These are phyloP conservation scores for Lasiosphaeris hirsuta DNA, from an alignment of 495 filamentous ascomycete genomes.

Conservation along the genomic window DNA sequence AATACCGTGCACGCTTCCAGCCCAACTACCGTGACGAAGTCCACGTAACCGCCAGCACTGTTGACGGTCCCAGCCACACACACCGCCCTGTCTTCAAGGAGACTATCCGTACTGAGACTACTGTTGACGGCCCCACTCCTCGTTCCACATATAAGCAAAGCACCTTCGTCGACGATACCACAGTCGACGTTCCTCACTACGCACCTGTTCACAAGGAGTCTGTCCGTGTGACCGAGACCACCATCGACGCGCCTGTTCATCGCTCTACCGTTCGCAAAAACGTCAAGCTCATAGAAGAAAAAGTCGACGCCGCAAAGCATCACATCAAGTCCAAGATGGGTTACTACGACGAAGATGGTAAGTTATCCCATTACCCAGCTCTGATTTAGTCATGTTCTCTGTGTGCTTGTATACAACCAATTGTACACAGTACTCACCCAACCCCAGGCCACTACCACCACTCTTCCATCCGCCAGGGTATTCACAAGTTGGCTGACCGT, in stretches of 20 bases:
- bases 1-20: conserved; percentile 76
- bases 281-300: conserved; percentile 38
- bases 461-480: conserved; percentile 74
- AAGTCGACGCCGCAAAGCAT: conserved; percentile 34
- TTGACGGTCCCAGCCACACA: conserved; percentile 36
- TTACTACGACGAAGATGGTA: conserved; percentile 94
- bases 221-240: conserved; percentile 40
- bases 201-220: conserved; percentile 34
- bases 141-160: conserved; percentile 29
- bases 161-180: conserved; percentile 31
- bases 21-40: conserved; percentile 62
- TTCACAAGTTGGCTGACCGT: conserved; percentile 80
- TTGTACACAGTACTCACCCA: conserved; percentile 25
- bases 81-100: conserved; percentile 29
- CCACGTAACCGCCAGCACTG: conserved; percentile 48
- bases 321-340: conserved; percentile 72
- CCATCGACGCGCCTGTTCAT: conserved; percentile 42
- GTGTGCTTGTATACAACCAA: conserved; percentile 22
- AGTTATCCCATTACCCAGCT: conserved; percentile 20
- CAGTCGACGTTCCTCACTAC: conserved; percentile 31
- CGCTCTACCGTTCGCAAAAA: conserved; percentile 36
- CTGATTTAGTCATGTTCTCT: not conserved
- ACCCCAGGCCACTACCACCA: conserved; percentile 73
- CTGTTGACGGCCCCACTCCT: conserved; percentile 42
- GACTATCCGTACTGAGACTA: conserved; percentile 42